Evolutionary conservation across 768 basidiomycete species (phyloP).

Genomic region (Leucosporidium yakuticum): DNA sequence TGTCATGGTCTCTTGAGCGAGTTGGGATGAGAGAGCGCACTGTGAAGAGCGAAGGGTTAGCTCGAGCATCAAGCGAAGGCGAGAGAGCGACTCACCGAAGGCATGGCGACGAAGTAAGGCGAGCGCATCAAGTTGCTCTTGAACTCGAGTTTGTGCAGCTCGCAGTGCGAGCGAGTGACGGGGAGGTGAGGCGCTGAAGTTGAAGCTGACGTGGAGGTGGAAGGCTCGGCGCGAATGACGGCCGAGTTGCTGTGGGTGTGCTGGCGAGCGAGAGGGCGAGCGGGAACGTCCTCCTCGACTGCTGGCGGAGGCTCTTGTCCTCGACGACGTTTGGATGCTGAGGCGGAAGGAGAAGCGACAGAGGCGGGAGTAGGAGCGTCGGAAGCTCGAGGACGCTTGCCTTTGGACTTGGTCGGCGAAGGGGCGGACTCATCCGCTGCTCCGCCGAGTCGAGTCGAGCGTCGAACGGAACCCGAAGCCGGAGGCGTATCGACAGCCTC

Average conservation of each 20-base stretch:
- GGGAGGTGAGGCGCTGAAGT: not conserved
- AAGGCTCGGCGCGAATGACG: not conserved
- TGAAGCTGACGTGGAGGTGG: not conserved
- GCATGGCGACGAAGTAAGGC: not conserved
- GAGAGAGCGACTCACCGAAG: not conserved
- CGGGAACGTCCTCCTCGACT: not conserved
- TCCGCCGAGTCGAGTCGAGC: not conserved
- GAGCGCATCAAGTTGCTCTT: not conserved
- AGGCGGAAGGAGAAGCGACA: not conserved
- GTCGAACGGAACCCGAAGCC: not conserved
- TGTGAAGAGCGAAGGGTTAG: too few relatives aligned
- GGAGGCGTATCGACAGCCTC: not conserved
- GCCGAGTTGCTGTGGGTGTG: not conserved
- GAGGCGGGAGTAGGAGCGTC: not conserved
- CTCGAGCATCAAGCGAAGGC: too few relatives aligned
- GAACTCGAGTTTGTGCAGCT: not conserved
- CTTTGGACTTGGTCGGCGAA: not conserved
- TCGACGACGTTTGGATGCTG: not conserved
- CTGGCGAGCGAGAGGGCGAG: not conserved
- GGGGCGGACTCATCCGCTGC: not conserved
- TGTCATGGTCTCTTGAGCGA: not conserved
- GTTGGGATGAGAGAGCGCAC: not conserved
- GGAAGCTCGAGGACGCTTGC: not conserved
- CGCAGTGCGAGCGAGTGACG: not conserved
- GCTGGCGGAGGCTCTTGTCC: not conserved